phyloP scores from a whole-genome alignment of 2,329 filamentous ascomycete species.

The Ascochyta viciae-villosae region DNA sequence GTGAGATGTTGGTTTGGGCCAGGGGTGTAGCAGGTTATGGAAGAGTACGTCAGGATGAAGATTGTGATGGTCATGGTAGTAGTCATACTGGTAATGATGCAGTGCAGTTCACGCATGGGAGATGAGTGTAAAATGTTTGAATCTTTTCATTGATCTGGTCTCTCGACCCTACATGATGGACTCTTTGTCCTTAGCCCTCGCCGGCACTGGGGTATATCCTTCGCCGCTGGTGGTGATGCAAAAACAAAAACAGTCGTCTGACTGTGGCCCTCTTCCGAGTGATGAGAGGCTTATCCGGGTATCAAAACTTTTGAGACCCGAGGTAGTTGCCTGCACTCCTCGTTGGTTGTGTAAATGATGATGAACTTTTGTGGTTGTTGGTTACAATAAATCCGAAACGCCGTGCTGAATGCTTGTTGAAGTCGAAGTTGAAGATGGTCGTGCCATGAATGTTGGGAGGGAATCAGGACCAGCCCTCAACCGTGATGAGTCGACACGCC shows the following conservation, averaged over 20 bases:
- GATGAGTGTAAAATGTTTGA: conserved; percentile 1
- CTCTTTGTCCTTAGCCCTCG: conserved; percentile 35
- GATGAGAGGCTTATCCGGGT: conserved; percentile 10
- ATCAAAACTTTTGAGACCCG: conserved; percentile 23
- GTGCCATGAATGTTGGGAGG: conserved; percentile 28
- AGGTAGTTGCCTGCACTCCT: conserved; percentile 28
- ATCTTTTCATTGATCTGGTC: conserved; percentile 15
- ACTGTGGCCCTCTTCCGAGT: conserved; percentile 37
- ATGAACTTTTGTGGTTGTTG: conserved; percentile 27
- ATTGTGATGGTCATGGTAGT: not conserved
- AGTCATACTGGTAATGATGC: not conserved
- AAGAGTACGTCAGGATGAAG: not conserved
- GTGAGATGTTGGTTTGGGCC: not conserved
- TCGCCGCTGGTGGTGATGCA: conserved; percentile 42
- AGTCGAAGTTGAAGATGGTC: not conserved
- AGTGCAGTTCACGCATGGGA: not conserved
- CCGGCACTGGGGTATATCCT: conserved; percentile 45
- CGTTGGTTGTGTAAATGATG: conserved; percentile 41
- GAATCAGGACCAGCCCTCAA: conserved; percentile 52
- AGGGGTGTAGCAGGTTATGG: not conserved
- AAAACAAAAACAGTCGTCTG: conserved; percentile 21
- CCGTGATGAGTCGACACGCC: conserved; percentile 8
- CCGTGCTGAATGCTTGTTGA: conserved; percentile 29
- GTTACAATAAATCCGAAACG: conserved; percentile 27
- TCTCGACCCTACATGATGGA: conserved; percentile 15